These are phyloP conservation scores for Zygosaccharomyces pseudorouxii DNA, from an alignment of 805 yeast species.

Conservation along the genomic window DNA sequence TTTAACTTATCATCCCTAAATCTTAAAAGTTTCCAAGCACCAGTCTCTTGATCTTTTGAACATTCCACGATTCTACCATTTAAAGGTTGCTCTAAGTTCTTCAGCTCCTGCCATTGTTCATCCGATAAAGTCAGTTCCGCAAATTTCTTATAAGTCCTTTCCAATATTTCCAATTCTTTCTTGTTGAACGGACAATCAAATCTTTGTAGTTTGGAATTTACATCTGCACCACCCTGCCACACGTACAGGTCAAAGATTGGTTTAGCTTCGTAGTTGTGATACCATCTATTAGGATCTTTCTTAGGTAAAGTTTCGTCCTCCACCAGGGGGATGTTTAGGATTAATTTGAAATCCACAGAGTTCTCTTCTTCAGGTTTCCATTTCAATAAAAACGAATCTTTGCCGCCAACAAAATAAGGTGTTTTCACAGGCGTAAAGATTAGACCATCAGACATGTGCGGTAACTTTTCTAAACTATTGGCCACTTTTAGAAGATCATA, in stretches of 20 bases:
- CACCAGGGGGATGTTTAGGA: slow-evolving; percentile 38
- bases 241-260: slow-evolving; percentile 66
- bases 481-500: slow-evolving; percentile 75
- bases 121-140: slow-evolving; percentile 58
- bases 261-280: slow-evolving; percentile 73
- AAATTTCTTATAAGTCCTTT: slow-evolving; percentile 56
- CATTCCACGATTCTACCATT: slow-evolving; percentile 89
- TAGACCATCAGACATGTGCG: slow-evolving; percentile 90
- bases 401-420: slow-evolving; percentile 76
- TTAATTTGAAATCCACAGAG: slow-evolving; percentile 79
- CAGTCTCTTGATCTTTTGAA: slow-evolving; percentile 53
- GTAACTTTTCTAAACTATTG: slow-evolving; percentile 61
- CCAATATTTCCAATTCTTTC: slow-evolving; percentile 34
- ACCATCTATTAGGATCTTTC: slow-evolving; percentile 64
- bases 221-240: slow-evolving; percentile 65
- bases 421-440: slow-evolving; percentile 88
- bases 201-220: slow-evolving; percentile 27
- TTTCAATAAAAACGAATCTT: slow-evolving; percentile 79
- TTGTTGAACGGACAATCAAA: slow-evolving; percentile 32
- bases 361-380: slow-evolving; percentile 98
- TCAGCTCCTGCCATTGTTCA: slow-evolving; percentile 76
- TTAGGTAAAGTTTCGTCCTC: slow-evolving; percentile 37
- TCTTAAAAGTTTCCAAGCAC: slow-evolving; percentile 78
- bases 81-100: slow-evolving; percentile 68
- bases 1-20: slow-evolving; percentile 90